Percentiles rank a stretch among this genome's conserved stretches.
These are phyloP conservation scores for Fragilariopsis cylindrus DNA, from an alignment of 108 stramenopile genomes.

Conservation along the genomic window DNA sequence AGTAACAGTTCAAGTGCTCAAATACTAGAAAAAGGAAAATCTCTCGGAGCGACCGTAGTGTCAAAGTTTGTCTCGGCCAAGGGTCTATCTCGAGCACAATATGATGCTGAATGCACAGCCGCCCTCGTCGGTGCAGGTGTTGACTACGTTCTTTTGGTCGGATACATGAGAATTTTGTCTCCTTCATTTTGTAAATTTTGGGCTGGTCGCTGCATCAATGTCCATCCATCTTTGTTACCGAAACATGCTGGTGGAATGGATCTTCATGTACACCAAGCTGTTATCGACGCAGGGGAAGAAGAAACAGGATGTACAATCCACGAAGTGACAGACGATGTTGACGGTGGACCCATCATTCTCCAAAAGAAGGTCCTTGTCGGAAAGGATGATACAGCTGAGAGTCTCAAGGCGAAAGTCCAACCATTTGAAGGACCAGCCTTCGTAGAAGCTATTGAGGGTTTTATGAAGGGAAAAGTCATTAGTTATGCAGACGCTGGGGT, in stretches of 20 bases:
- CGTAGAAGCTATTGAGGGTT: conserved; percentile 89
- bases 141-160: conserved; percentile 94
- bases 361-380: conserved; percentile 86
- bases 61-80: conserved; percentile 78
- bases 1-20: conserved; percentile 84
- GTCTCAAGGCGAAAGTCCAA: conserved; percentile 95
- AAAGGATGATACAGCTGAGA: conserved; percentile 90
- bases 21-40: conserved; percentile 89
- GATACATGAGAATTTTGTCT: conserved; percentile 99
- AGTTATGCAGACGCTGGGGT: conserved; percentile 98
- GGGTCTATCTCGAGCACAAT: conserved; percentile 84
- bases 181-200: conserved; percentile 85
- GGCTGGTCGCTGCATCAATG: conserved; percentile 94
- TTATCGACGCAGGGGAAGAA: conserved; percentile 89
- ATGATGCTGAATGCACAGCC: conserved; percentile 91
- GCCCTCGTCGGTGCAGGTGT: conserved; percentile 89
- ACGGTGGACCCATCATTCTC: conserved; percentile 94
- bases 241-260: conserved; percentile 99
- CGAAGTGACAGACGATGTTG: conserved; percentile 95
- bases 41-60: conserved; percentile 86
- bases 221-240: conserved; percentile 98
- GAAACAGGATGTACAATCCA: conserved; percentile 98
- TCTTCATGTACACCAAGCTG: conserved; percentile 94
- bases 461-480: conserved; percentile 65
- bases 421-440: conserved; percentile 95